Base-by-base conservation (phyloP, 2,329 filamentous ascomycete species). In the Cercospora berteroae region DNA sequence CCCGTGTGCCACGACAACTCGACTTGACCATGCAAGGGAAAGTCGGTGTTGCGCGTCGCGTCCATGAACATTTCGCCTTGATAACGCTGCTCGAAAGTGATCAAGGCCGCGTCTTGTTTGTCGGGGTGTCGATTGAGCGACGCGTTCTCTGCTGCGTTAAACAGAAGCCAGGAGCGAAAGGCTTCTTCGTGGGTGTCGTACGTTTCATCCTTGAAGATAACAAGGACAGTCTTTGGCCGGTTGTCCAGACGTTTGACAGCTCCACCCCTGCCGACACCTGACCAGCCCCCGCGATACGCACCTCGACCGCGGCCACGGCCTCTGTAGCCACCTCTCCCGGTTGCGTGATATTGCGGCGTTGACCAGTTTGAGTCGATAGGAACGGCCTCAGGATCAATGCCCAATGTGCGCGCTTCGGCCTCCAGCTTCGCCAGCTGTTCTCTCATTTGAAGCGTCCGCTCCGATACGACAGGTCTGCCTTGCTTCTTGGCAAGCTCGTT, bases 341-440 rank as follows among this genome's bases (percentile, higher is more conserved):
- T 70, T 59, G 67, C 25, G 25, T 65, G 67, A 23, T 65, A 31
- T n/a, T 29, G 31, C 31, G 42, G 25, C 27, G 57, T 16, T 10
- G 70, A 39, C 73, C 74, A 68, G 72, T 73, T 67, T 74, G 58
- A 63, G 33, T 65, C 65, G 27, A 48, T 56, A 6, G 61, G 71
- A 65, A 57, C 76, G 70, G 78, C 82, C 3, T 87, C 83, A 1
- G 88, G 86, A 73, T 92, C 88, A 33, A 93, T 83, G 7, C 90
- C 90, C 36, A 93, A 82, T 8, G 85, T 85, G 73, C 86, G 85
- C 13, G 91, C 91, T 78, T 93, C 91, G 23, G 87, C 88, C 75
- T 93, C 88, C 6, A 94, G 81, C n/a, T 85, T 87, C 1, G 89
- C 89, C 13, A 94, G 81, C 75, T 92, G 89, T 2, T 89, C 89